Base-by-base conservation (phyloP, 225 moss, liverwort and hornwort genomes). In the Polytrichum commune region DNA sequence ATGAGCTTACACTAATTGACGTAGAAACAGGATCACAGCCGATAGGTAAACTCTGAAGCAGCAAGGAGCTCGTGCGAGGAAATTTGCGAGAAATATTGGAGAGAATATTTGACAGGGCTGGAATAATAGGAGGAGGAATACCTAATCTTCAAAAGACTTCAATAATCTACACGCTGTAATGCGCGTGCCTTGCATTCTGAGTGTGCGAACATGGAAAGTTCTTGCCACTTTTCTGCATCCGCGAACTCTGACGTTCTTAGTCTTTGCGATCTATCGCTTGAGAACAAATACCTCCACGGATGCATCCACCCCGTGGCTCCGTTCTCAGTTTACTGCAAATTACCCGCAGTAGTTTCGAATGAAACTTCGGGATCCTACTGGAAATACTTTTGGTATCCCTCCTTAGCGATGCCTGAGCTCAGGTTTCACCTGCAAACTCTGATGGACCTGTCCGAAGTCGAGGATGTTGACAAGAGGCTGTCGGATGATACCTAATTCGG, bases 271-370 rank as follows among this genome's bases (percentile, higher is more conserved):
- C 18, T 88, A 84, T 68, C 77, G 67, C 19, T 73, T 84, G 3
- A 77, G 54, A 60, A 74, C 84, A 55, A 88, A 88, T 5, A 61
- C 84, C 6, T 84, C 77, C 6, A 65, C 60, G 0, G 84, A 88
- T 77, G 84, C 69, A 35, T 76, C 75, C 63, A 82, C 87, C 0
- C 84, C 87, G 0, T 88, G 87, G 87, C 75, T 88, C 27, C 82
- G 75, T 54, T 88, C 84, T 29, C 87, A 88, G 65, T 84, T 88
- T 22, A 88, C 79, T 7, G 77, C 84, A 55, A 82, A 88, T 54
- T 88, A 88, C 60, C 87, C 87, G 26, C 83, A 83, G 0, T 83
- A 19, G 62, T 7, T 58, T 22, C 9, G 6, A 46, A 46, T 46
- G 13, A 46, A 13, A 46, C 13, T 46, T 46, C 13, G 13, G 46